Conservation (phyloP, 2,329 filamentous ascomycete genomes). For the Aureobasidium sp. region DNA sequence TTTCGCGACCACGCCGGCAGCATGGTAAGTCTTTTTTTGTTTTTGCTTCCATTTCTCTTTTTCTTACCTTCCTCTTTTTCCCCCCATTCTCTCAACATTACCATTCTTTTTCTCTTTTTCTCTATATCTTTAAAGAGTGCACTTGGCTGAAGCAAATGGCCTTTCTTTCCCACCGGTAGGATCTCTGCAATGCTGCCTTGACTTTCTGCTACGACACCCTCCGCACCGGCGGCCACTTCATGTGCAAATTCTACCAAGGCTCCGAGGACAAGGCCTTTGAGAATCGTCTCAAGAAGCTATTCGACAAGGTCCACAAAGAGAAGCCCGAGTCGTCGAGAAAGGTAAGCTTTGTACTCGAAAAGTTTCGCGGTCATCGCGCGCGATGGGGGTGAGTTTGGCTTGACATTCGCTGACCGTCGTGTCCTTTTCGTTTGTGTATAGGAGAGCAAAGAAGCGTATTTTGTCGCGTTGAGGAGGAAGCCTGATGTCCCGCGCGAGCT, state of each 20-base stretch:
- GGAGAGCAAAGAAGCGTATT: slow-evolving; percentile 81
- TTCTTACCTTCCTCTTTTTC: background rate
- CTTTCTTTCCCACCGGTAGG: slow-evolving; percentile 44
- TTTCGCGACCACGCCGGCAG: slow-evolving; percentile 88
- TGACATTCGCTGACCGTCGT: background rate
- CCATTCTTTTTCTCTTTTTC: background rate
- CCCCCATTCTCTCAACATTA: background rate
- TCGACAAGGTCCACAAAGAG: slow-evolving; percentile 70
- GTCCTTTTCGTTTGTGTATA: slow-evolving; percentile 25
- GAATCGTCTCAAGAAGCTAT: slow-evolving; percentile 63
- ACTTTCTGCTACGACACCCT: slow-evolving; percentile 80
- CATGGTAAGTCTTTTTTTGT: slow-evolving; percentile 58
- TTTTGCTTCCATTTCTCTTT: background rate
- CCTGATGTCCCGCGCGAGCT: slow-evolving; percentile 37
- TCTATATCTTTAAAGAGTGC: background rate
- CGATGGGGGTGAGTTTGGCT: no score
- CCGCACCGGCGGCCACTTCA: slow-evolving; percentile 73
- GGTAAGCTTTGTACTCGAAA: slow-evolving; percentile 43
- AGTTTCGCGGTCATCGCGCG: no score
- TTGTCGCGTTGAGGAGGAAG: slow-evolving; percentile 69
- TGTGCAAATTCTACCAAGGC: slow-evolving; percentile 98
- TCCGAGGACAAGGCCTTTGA: slow-evolving; percentile 76
- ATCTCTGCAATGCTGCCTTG: slow-evolving; percentile 80
- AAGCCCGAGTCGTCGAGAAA: slow-evolving; percentile 87
- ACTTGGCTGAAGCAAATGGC: slow-evolving; percentile 1